These are phyloP conservation scores for Kwoniella dejecticola DNA, from an alignment of 768 basidiomycete genomes.

Conservation along the genomic window DNA sequence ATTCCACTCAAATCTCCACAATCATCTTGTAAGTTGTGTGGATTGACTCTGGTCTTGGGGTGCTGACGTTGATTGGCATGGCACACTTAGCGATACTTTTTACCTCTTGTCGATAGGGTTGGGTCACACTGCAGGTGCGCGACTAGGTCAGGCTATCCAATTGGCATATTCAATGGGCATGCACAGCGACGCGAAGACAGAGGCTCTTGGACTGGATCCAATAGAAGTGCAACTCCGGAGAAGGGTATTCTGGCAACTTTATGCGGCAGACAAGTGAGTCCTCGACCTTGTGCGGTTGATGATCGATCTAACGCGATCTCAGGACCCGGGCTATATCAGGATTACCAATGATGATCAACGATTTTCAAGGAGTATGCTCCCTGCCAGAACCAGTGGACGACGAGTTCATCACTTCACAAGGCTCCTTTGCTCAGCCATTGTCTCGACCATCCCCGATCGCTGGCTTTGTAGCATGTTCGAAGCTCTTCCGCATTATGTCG, in stretches of 20 bases:
- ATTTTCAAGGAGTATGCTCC: conserved; percentile 47
- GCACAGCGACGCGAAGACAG: conserved; percentile 44
- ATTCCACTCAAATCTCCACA: conserved; percentile 45
- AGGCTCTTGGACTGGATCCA: conserved; percentile 36
- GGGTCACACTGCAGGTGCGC: conserved; percentile 42
- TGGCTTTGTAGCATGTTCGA: conserved; percentile 43
- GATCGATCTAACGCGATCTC: not conserved
- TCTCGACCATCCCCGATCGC: conserved; percentile 34
- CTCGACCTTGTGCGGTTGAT: not conserved
- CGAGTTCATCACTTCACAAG: conserved; percentile 50
- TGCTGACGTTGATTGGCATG: not conserved
- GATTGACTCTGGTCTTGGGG: too few species aligned
- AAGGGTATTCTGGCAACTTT: conserved; percentile 52
- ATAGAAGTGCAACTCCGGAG: conserved; percentile 46
- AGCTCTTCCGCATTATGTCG: conserved; percentile 44
- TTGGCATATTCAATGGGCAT: conserved; percentile 47
- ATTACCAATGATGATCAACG: conserved; percentile 48
- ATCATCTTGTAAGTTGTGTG: conserved; percentile 45
- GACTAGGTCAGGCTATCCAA: conserved; percentile 48
- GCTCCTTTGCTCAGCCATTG: conserved; percentile 47
- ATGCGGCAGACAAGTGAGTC: conserved; percentile 49
- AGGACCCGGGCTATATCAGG: conserved; percentile 50
- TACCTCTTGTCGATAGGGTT: conserved; percentile 49
- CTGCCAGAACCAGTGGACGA: conserved; percentile 46
- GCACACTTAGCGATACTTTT: conserved; percentile 39